These are phyloP conservation scores for Opeltia flavorubescens DNA, from an alignment of 495 filamentous ascomycete species.

Conservation along the genomic window DNA sequence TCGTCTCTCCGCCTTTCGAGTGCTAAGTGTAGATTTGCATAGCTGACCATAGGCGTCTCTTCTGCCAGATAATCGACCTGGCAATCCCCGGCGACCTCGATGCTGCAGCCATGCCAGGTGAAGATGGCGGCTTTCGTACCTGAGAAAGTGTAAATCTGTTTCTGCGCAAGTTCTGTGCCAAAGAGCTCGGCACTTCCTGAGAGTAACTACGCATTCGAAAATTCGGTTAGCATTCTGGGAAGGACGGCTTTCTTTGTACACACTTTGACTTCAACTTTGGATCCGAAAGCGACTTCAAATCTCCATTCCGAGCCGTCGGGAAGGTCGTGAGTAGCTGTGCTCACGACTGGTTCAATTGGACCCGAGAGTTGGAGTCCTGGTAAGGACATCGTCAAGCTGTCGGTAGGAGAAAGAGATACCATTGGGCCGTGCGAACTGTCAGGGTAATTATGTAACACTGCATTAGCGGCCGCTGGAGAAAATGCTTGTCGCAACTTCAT, in stretches of 20 bases:
- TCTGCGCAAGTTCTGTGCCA: slow-evolving; percentile 81
- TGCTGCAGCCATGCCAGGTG: slow-evolving; percentile 76
- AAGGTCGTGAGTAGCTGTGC: slow-evolving; percentile 22
- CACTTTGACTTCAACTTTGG: slow-evolving; percentile 49
- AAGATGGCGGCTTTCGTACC: slow-evolving; percentile 77
- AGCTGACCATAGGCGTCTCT: slow-evolving; percentile 70
- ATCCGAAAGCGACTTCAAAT: slow-evolving; percentile 68
- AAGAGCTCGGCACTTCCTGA: slow-evolving; percentile 86
- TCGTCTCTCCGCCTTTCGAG: slow-evolving; percentile 52
- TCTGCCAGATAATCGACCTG: slow-evolving; percentile 65
- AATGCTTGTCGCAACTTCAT: slow-evolving; percentile 1
- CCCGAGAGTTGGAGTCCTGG: slow-evolving; percentile 15
- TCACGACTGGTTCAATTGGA: slow-evolving; percentile 6
- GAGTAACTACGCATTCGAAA: slow-evolving; percentile 38
- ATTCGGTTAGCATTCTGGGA: slow-evolving; percentile 17
- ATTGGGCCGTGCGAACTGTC: not conserved
- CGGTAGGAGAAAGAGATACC: not conserved
- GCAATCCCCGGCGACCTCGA: slow-evolving; percentile 56
- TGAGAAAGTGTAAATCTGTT: slow-evolving; percentile 66
- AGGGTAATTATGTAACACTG: not conserved
- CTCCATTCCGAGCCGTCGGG: slow-evolving; percentile 61
- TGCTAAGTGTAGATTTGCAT: slow-evolving; percentile 78
- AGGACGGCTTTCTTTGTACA: slow-evolving; percentile 1
- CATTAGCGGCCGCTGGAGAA: not conserved
- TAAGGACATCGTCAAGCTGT: slow-evolving; percentile 10